A percentile compares a stretch with the other conserved stretches of the same genome.
These are phyloP conservation scores for Dactylonectria macrodidyma DNA, from an alignment of 2,329 filamentous ascomycete species.

Conservation along the genomic window DNA sequence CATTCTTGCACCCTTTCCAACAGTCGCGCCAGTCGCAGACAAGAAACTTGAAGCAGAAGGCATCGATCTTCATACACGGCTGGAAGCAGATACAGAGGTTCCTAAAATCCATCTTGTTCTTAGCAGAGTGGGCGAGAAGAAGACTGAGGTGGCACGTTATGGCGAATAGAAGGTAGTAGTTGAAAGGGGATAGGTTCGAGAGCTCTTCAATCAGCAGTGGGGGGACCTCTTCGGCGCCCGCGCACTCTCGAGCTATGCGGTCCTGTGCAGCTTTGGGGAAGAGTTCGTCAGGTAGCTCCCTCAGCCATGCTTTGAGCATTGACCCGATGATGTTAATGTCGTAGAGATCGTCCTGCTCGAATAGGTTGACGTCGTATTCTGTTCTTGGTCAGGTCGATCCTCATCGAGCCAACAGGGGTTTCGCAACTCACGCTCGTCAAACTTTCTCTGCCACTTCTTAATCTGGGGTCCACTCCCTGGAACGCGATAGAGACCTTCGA, in stretches of 20 bases:
- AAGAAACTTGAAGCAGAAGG: constrained; percentile 94
- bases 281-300: constrained; percentile 93
- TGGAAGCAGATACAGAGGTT: constrained; percentile 98
- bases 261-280: constrained; percentile 90
- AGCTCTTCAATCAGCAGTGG: constrained; percentile 91
- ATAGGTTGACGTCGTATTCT: constrained; percentile 92
- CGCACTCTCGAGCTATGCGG: constrained; percentile 83
- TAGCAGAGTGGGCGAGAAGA: constrained; percentile 89
- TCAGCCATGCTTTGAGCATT: constrained; percentile 96
- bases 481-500: constrained; percentile 93
- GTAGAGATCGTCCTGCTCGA: constrained; percentile 88
- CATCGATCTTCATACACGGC: constrained; percentile 96
- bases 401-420: not conserved
- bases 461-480: constrained; percentile 92
- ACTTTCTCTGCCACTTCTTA: constrained; percentile 92
- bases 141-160: constrained; percentile 97
- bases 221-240: constrained; percentile 84
- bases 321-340: constrained; percentile 98
- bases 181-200: constrained; percentile 94
- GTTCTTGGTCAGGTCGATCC: constrained; percentile 24
- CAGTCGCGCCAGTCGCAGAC: constrained; percentile 97
- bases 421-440: constrained; percentile 79
- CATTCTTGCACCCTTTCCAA: constrained; percentile 96
- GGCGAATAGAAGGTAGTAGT: constrained; percentile 97
- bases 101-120: constrained; percentile 98